A percentile compares a stretch with the other conserved stretches of the same genome.
phyloP scores from a whole-genome alignment of 768 basidiomycete species.

The Serendipita indica region DNA sequence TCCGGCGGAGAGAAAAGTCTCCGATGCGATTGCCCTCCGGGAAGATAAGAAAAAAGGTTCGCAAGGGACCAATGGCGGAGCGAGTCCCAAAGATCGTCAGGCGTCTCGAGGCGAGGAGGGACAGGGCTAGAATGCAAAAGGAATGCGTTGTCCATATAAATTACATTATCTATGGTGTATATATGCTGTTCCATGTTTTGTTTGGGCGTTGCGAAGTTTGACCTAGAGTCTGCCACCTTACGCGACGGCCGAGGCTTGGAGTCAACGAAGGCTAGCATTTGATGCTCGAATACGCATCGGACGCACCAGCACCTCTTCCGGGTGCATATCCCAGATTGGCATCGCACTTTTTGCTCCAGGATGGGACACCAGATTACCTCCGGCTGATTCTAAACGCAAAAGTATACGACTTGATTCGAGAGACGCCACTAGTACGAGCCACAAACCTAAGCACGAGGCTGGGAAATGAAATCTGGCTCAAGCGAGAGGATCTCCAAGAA shows the following conservation, averaged over 20 bases:
- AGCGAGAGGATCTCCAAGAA: slow-evolving; percentile 91
- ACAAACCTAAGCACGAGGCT: slow-evolving; percentile 73
- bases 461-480: slow-evolving; percentile 90
- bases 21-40: not conserved
- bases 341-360: slow-evolving; percentile 46
- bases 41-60: not conserved
- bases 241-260: not conserved
- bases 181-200: too few relatives aligned
- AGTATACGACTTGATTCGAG: slow-evolving; percentile 77
- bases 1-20: not conserved
- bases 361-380: slow-evolving; percentile 71
- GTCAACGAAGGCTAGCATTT: not conserved
- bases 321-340: slow-evolving; percentile 47
- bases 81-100: not conserved
- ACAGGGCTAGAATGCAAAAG: too few relatives aligned
- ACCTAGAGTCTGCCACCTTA: too few relatives aligned
- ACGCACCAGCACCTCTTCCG: slow-evolving; percentile 44
- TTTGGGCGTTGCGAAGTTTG: too few relatives aligned
- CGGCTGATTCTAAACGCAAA: slow-evolving; percentile 77
- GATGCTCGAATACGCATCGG: slow-evolving; percentile 53
- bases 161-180: too few relatives aligned
- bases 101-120: too few relatives aligned
- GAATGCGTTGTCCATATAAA: too few relatives aligned
- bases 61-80: not conserved
- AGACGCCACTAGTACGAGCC: slow-evolving; percentile 81